These are phyloP conservation scores for Bruguiera sexangula DNA, from an alignment of 345 rosid genomes.

Conservation along the genomic window DNA sequence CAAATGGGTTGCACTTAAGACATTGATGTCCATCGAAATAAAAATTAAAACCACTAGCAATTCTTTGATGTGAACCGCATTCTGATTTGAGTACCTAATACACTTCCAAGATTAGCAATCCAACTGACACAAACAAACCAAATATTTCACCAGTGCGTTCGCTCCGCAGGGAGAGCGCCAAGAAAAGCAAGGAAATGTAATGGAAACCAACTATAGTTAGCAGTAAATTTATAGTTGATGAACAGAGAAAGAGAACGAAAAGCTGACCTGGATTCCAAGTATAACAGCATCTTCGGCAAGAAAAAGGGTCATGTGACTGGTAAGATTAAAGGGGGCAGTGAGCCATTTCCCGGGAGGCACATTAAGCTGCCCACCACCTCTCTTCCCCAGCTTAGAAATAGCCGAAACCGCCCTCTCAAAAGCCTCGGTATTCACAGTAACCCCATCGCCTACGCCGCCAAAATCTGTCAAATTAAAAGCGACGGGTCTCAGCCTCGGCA, in stretches of 20 bases:
- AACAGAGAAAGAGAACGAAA: background rate
- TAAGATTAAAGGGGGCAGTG: conserved; percentile 91
- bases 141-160: too few relatives aligned
- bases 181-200: background rate
- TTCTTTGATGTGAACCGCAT: too few relatives aligned
- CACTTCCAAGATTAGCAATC: too few relatives aligned
- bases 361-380: conserved; percentile 91
- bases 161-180: too few relatives aligned
- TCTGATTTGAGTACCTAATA: too few relatives aligned
- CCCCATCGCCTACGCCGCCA: conserved; percentile 89
- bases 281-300: conserved; percentile 83
- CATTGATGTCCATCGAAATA: background rate
- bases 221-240: background rate
- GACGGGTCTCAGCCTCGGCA: conserved; percentile 55
- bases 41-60: background rate
- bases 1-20: background rate
- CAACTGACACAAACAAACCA: too few relatives aligned
- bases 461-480: conserved; percentile 83
- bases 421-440: conserved; percentile 73
- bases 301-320: conserved; percentile 88
- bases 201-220: background rate
- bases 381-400: conserved; percentile 65
- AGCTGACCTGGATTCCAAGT: conserved; percentile 70
- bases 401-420: conserved; percentile 80
- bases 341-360: conserved; percentile 95